Conservation (phyloP, 208 protist species). For the Phytomonas francai region DNA sequence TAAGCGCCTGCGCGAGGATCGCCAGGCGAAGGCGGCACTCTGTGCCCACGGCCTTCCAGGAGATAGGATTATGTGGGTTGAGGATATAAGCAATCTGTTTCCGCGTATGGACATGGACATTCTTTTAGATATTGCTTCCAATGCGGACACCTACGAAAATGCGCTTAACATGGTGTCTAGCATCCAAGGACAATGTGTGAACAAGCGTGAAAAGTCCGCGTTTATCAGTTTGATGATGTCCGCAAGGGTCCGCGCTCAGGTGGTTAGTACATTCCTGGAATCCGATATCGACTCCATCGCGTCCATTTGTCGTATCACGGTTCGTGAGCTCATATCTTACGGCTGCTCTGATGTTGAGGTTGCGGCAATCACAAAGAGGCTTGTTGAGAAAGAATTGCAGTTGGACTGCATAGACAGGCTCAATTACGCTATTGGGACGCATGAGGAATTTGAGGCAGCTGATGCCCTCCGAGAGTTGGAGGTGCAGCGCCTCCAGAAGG, state of each 20-base stretch:
- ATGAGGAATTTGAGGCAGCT: constrained; percentile 24
- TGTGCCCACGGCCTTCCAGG: constrained; percentile 28
- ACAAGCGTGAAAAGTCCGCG: constrained; percentile 31
- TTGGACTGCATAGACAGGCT: constrained; percentile 46
- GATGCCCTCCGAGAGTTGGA: constrained; percentile 10
- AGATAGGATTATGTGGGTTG: constrained; percentile 45
- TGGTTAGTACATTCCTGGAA: constrained; percentile 41
- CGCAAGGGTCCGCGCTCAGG: constrained; percentile 32
- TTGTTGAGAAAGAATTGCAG: constrained; percentile 43
- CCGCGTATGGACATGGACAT: constrained; percentile 40
- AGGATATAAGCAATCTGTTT: constrained; percentile 58
- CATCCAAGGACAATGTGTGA: constrained; percentile 59
- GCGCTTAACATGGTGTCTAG: constrained; percentile 34
- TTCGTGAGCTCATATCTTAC: constrained; percentile 39
- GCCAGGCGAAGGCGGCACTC: constrained; percentile 37
- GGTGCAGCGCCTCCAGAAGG: background rate
- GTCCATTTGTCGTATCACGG: constrained; percentile 40
- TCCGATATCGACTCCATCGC: constrained; percentile 52
- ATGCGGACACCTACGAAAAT: constrained; percentile 41
- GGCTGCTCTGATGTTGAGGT: constrained; percentile 64
- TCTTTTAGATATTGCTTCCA: constrained; percentile 52
- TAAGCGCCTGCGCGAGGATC: constrained; percentile 34
- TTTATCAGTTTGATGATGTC: constrained; percentile 56
- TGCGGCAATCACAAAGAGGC: constrained; percentile 39
- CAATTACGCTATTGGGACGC: constrained; percentile 38